Conservation (phyloP, 2,329 filamentous ascomycete species). For the Venturia aucupariae region DNA sequence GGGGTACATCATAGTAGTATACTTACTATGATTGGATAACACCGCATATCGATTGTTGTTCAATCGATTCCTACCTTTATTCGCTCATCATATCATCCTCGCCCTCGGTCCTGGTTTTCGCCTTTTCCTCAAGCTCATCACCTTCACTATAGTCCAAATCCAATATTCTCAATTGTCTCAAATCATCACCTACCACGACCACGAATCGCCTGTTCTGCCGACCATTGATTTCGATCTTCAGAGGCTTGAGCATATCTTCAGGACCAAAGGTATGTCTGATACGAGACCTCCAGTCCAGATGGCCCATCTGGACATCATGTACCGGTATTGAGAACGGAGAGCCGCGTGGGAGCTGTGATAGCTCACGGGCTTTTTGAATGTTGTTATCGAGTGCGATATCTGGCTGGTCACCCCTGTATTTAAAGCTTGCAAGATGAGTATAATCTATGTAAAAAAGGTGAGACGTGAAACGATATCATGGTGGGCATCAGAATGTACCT, state of each 20-base stretch:
- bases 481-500: constrained; percentile 20
- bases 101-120: constrained; percentile 16
- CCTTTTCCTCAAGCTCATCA: constrained; percentile 17
- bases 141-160: constrained; percentile 40
- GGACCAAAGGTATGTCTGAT: constrained; percentile 29
- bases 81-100: background rate
- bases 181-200: constrained; percentile 46
- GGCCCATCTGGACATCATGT: background rate
- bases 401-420: constrained; percentile 14
- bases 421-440: constrained; percentile 27
- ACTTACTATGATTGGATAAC: no score
- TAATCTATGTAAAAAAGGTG: constrained; percentile 20
- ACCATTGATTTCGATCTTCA: constrained; percentile 46
- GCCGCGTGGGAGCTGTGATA: background rate
- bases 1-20: no score
- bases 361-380: constrained; percentile 3
- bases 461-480: constrained; percentile 11
- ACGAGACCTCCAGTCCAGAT: background rate
- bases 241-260: constrained; percentile 38
- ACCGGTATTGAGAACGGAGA: background rate
- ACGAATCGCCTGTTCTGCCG: constrained; percentile 43
- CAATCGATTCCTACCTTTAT: no score
- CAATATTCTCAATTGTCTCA: constrained; percentile 45
- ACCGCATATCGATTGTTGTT: no score
- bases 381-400: background rate